Conservation (phyloP, 2,329 filamentous ascomycete genomes). For the Pyrenochaeta sp. region DNA sequence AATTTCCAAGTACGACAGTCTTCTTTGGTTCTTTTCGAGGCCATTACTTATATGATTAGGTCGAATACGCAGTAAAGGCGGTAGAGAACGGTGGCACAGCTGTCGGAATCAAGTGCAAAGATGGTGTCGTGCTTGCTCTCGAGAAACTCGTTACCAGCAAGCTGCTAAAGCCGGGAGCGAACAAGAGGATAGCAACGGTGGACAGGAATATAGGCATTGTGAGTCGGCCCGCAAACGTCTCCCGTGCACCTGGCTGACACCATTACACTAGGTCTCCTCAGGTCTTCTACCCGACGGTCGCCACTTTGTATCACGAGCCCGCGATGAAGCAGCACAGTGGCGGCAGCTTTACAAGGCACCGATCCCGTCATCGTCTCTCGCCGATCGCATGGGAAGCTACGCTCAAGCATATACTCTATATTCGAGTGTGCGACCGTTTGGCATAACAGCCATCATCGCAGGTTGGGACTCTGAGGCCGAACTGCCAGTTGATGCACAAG, state of each 20-base stretch:
- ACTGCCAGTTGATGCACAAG: constrained; percentile 86
- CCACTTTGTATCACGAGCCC: constrained; percentile 92
- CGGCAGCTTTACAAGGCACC: constrained; percentile 93
- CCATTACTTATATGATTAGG: constrained; percentile 51
- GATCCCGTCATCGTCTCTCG: constrained; percentile 87
- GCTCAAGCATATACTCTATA: constrained; percentile 98
- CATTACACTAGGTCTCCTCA: constrained; percentile 78
- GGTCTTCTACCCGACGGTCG: constrained; percentile 94
- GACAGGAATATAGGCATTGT: constrained; percentile 95
- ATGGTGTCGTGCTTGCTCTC: constrained; percentile 93
- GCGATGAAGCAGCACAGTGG: constrained; percentile 93
- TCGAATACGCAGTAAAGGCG: constrained; percentile 97
- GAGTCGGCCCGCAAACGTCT: constrained; percentile 52
- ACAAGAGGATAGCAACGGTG: constrained; percentile 95
- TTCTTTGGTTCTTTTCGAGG: background rate
- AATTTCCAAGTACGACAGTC: constrained; percentile 84
- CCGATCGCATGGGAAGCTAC: constrained; percentile 92
- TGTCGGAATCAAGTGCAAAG: constrained; percentile 95
- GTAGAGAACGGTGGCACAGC: constrained; percentile 98
- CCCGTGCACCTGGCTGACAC: background rate
- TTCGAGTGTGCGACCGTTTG: constrained; percentile 94
- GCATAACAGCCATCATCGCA: constrained; percentile 91
- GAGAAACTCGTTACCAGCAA: constrained; percentile 98
- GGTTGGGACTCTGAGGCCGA: constrained; percentile 93
- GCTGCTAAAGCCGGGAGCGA: constrained; percentile 91